phyloP scores from a whole-genome alignment of 441 rosid genomes.

The Populus hybrid region DNA sequence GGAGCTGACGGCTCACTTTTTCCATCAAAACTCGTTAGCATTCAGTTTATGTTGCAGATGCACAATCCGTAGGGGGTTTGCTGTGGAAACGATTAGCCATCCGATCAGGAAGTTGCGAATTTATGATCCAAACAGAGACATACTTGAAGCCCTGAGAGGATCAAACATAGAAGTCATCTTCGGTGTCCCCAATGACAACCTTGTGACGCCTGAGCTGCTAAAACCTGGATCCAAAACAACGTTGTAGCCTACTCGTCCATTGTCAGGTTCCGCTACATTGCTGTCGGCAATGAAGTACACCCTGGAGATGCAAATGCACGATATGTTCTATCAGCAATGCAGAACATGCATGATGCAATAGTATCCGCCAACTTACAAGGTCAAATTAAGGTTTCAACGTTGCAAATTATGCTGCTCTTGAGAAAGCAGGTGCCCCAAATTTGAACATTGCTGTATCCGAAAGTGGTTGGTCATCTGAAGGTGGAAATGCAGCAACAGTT shows the following conservation, averaged over 20 bases:
- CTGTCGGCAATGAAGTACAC: conserved; percentile 38
- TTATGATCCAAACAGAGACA: conserved; percentile 35
- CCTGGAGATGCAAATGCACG: conserved; percentile 14
- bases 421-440: conserved; percentile 24
- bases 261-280: conserved; percentile 33
- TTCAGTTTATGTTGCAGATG: conserved; percentile 10
- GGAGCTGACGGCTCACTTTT: neutral
- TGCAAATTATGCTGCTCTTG: conserved; percentile 29
- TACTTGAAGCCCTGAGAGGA: conserved; percentile 42
- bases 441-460: conserved; percentile 41
- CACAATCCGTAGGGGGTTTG: conserved; percentile 38
- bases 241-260: conserved; percentile 21
- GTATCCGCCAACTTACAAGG: conserved; percentile 20
- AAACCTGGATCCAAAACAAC: conserved; percentile 36
- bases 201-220: conserved; percentile 23
- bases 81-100: conserved; percentile 35
- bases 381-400: conserved; percentile 39
- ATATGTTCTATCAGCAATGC: conserved; percentile 29
- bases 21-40: neutral
- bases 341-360: conserved; percentile 31
- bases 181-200: conserved; percentile 22
- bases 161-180: conserved; percentile 41
- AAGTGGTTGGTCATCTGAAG: conserved; percentile 56
- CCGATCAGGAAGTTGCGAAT: conserved; percentile 35
- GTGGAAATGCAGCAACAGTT: conserved; percentile 25